Evolutionary conservation across 306 rosid genomes (phyloP).

Genomic region (Prunus mira): DNA sequence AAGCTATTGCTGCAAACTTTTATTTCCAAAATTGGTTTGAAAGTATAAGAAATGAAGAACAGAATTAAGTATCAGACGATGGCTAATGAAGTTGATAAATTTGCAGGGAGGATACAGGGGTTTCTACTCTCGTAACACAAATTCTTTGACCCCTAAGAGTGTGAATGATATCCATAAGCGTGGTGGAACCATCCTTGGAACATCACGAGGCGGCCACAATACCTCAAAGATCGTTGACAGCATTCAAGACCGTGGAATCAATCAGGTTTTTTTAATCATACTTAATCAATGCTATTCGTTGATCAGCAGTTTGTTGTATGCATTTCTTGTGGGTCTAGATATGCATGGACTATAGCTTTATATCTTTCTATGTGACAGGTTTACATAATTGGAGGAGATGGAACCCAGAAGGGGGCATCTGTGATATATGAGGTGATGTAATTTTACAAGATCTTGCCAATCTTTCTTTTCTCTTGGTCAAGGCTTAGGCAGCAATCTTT

Average conservation of each 20-base stretch:
- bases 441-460: not conserved
- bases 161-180: constrained; percentile 96
- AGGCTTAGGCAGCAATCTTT: not conserved
- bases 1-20: constrained; percentile 22
- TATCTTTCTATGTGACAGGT: constrained; percentile 52
- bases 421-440: constrained; percentile 76
- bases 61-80: not conserved
- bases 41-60: not conserved
- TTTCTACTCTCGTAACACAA: constrained; percentile 75
- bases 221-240: constrained; percentile 86
- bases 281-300: not conserved
- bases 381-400: constrained; percentile 98
- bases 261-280: constrained; percentile 53
- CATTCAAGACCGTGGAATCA: constrained; percentile 88
- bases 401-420: constrained; percentile 95
- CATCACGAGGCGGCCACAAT: constrained; percentile 95
- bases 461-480: not conserved
- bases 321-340: not conserved
- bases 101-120: constrained; percentile 95
- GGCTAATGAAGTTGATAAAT: not conserved
- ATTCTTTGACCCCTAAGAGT: constrained; percentile 58
- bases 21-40: not conserved
- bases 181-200: constrained; percentile 84
- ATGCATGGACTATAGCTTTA: not conserved
- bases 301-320: not conserved